Evolutionary conservation across 768 basidiomycete genomes (phyloP), one percentile per base, ranked within the genome.

Genomic region (Candolleomyces aberdarensis): DNA sequence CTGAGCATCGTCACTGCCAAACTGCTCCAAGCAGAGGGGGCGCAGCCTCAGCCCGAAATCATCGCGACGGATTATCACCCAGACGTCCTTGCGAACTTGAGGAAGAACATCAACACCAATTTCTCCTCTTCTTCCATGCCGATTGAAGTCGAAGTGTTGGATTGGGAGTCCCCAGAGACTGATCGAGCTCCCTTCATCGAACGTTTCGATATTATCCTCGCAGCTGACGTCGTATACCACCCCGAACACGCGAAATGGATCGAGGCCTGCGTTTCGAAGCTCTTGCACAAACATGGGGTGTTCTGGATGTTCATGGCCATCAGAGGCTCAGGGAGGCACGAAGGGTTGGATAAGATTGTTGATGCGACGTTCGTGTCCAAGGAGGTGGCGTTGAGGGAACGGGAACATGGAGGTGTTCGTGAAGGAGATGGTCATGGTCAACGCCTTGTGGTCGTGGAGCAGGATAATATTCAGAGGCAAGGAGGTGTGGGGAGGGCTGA

Each of bases 31-130:
- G 36, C 3, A 36, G 47, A 54, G n/a, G 53, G 65, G 19, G 63
- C 67, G 0, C 58, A 62, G 7, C 65, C 71, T 0, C 58, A 66
- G 6, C 61, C 66, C 36, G 67, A 71, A 29, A 76, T 93, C 58
- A 72, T 86, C 20, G 88, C 91, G 14, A 92, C 89, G 9, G 92
- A 95, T 68, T 93, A 84, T 64, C 91, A 94, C 69, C 83, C 85
- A 0, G 79, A 80, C n/a, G 91, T 93, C 2, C 79, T 94, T 13
- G 72, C 75, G 17, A 94, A 94, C 70, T 83, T 94, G 14, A 60
- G 68, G 2, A 66, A 65, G 53, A 94, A 94, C 70, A 75, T 92
- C 57, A 62, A 51, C 5, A 74, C 80, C 32, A 92, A 93, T 67
- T 75, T 68, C 63, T 70, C 39, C 40, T 47, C 44, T 13, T 40